Evolutionary conservation across 179 eudicot species (phyloP).

Genomic region (Beta lomatogona): DNA sequence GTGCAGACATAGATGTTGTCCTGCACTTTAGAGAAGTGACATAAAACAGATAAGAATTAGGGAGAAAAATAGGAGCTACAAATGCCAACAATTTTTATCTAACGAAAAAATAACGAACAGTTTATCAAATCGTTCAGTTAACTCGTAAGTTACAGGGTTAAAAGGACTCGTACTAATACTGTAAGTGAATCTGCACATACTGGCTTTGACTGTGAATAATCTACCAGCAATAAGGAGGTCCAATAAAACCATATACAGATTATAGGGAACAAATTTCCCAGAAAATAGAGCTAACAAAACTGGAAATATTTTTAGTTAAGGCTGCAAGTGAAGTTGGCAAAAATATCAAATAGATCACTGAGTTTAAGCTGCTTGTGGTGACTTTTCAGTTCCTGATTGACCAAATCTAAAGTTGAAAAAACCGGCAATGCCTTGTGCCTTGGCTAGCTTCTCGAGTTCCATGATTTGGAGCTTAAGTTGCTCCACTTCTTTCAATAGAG

Average conservation of each 20-base stretch:
- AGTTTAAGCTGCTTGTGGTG: conserved; percentile 45
- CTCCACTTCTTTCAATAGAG: conserved; percentile 57
- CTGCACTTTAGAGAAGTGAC: conserved; percentile 2
- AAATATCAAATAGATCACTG: neutral
- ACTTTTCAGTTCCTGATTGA: conserved; percentile 37
- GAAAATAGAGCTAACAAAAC: neutral
- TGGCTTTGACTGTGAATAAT: neutral
- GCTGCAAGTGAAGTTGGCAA: neutral
- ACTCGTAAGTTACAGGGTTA: neutral
- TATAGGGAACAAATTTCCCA: conserved; percentile 6
- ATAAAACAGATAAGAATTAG: neutral
- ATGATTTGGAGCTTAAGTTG: conserved; percentile 53
- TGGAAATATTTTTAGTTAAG: neutral
- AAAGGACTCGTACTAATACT: neutral
- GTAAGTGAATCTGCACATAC: neutral
- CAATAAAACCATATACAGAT: neutral
- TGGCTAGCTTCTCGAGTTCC: conserved; percentile 68
- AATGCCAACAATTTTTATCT: neutral
- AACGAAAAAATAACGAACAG: neutral
- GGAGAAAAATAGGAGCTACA: neutral
- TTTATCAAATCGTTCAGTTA: neutral
- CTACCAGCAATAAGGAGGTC: neutral
- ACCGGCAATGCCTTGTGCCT: conserved; percentile 53
- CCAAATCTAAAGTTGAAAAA: conserved; percentile 41
- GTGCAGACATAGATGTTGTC: neutral